These are phyloP conservation scores for Dictyostelium capitatum DNA, from an alignment of 78 protist genomes.

Conservation along the genomic window DNA sequence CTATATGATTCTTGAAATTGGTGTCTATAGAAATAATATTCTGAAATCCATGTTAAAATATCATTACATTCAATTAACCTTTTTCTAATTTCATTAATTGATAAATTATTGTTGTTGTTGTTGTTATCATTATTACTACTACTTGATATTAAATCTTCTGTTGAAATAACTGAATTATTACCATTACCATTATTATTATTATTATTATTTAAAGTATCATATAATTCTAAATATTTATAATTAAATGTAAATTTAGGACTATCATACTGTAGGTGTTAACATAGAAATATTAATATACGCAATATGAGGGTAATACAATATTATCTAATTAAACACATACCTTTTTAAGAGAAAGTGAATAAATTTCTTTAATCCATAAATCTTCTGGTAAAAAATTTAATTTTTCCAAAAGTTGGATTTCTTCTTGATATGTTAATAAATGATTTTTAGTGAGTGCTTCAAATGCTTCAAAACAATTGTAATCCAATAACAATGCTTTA, in stretches of 20 bases:
- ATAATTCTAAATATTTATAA: neutral
- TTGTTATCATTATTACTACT: neutral
- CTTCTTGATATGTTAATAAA: slow-evolving; percentile 44
- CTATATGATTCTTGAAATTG: slow-evolving; percentile 49
- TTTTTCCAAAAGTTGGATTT: slow-evolving; percentile 20
- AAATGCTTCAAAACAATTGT: slow-evolving; percentile 67
- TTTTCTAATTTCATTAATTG: slow-evolving; percentile 16
- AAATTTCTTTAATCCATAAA: slow-evolving; percentile 56
- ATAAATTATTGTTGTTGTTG: neutral
- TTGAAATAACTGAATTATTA: neutral
- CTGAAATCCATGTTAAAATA: slow-evolving; percentile 46
- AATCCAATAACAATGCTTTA: slow-evolving; percentile 48
- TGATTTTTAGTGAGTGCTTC: slow-evolving; percentile 53
- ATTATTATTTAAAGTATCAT: neutral
- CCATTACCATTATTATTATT: neutral
- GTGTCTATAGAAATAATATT: slow-evolving; percentile 64
- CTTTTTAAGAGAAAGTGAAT: slow-evolving; percentile 40
- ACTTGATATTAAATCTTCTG: neutral
- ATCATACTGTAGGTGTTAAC: slow-evolving; percentile 23
- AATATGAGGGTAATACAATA: too few relatives aligned
- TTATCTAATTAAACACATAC: neutral
- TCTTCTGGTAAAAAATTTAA: slow-evolving; percentile 28
- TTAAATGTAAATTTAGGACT: slow-evolving; percentile 3
- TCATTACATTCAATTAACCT: slow-evolving; percentile 37
- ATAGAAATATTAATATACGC: too few relatives aligned